phyloP scores from a whole-genome alignment of 495 filamentous ascomycete species.

The Tuber borchii region DNA sequence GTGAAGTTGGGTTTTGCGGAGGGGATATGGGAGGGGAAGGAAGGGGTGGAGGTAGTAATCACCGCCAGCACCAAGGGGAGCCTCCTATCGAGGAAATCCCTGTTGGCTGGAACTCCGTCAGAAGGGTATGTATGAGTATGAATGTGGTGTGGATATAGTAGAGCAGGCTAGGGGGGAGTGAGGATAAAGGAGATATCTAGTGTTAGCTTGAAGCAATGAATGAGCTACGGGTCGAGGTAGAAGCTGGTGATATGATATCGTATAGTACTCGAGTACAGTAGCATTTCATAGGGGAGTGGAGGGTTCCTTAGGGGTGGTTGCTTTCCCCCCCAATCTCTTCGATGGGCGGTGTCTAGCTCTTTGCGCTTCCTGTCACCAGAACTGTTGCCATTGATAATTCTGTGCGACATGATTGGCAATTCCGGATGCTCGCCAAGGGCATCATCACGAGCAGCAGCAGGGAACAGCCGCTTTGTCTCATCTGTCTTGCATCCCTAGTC shows the following conservation, averaged over 20 bases:
- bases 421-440: conserved; percentile 26
- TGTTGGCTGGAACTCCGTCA: conserved; percentile 6
- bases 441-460: conserved; percentile 34
- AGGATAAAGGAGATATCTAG: not conserved
- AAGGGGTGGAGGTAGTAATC: conserved; percentile 25
- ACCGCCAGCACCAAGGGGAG: not conserved
- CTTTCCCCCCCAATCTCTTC: conserved; percentile 10
- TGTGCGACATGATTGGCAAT: conserved; percentile 16
- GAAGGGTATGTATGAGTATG: not conserved
- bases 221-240: not conserved
- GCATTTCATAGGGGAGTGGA: conserved; percentile 2
- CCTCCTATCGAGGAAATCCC: conserved; percentile 23
- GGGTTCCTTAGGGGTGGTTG: conserved; percentile 9
- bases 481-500: conserved; percentile 25
- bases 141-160: not conserved
- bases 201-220: not conserved
- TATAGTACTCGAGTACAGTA: not conserved
- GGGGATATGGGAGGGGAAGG: not conserved
- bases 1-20: not conserved
- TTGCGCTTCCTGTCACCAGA: not conserved
- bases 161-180: not conserved
- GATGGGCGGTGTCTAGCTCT: conserved; percentile 15
- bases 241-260: not conserved
- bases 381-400: conserved; percentile 19
- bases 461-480: conserved; percentile 37